Conservation (phyloP, 805 yeast genomes). For the Ogataea ramenticola region DNA sequence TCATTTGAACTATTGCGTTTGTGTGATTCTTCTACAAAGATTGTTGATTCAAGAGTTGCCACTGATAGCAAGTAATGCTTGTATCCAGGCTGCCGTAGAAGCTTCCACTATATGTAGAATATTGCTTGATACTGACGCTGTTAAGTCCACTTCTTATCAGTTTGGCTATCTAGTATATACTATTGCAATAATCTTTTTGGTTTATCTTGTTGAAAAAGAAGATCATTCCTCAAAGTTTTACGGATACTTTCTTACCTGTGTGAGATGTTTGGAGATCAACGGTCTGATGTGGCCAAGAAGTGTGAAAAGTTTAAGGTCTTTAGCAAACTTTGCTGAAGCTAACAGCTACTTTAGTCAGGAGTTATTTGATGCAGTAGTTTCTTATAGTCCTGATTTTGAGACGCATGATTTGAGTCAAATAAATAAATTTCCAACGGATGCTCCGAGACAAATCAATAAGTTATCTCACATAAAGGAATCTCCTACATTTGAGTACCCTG, state of each 20-base stretch:
- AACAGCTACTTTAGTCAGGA: neutral
- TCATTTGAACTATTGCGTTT: conserved; percentile 18
- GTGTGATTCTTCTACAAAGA: conserved; percentile 15
- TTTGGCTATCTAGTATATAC: conserved; percentile 5
- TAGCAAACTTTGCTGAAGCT: conserved; percentile 6
- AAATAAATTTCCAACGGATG: neutral
- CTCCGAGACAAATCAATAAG: neutral
- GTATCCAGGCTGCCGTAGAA: conserved; percentile 13
- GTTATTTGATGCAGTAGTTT: neutral
- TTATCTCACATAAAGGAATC: neutral
- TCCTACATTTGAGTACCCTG: neutral
- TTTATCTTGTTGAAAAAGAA: conserved; percentile 3
- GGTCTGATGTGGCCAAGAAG: conserved; percentile 9
- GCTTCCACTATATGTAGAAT: conserved; percentile 7
- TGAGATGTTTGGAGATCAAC: conserved; percentile 6
- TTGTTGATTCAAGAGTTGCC: conserved; percentile 11
- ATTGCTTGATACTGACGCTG: neutral
- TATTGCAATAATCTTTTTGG: conserved; percentile 2
- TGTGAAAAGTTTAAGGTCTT: conserved; percentile 1
- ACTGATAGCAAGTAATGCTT: conserved; percentile 8
- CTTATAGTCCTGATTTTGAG: neutral
- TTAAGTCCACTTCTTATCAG: conserved; percentile 8
- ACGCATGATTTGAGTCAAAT: neutral
- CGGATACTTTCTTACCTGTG: conserved; percentile 5
- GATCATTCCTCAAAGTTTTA: conserved; percentile 2